Evolutionary conservation across 768 basidiomycete genomes (phyloP), one percentile per base, ranked within the genome.

Genomic region (Phanerodontia chrysosporium): DNA sequence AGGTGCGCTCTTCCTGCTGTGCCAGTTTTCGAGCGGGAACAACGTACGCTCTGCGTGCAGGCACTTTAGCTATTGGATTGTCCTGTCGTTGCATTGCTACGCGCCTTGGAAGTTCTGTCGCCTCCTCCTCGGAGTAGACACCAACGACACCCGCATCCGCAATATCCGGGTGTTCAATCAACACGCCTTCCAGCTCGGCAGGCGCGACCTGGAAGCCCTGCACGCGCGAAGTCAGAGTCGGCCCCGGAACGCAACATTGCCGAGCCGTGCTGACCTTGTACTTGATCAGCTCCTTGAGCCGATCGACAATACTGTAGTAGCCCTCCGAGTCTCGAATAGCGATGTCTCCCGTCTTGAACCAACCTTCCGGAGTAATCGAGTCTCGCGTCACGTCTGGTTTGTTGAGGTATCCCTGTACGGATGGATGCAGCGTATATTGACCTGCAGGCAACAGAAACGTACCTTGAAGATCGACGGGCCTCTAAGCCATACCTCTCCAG

Each of bases 121-220:
- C 87, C 64, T 91, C 82, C 55, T 79, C 78, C 1, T 77, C 77
- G 62, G 78, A 80, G 6, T 85, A 76, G 1, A 95, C 73, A 1
- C 92, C 91, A 56, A 95, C 86, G 22, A 95, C 92, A 10, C 86
- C 92, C 0, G 80, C 81, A 65, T 97, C 94, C 2, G 82, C 85
- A 14, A 96, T 76, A 1, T 86, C 81, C 1, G 87, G 85, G 64
- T 93, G 88, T 4, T 82, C 81, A 12, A 94, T 73, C 0, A 95
- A 79, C 0, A 92, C 73, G 28, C 83, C 81, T 65, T 95, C 92
- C 2, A 95, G 79, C 64, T 94, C 92, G 1, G 92, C 92, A 0
- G 92, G 92, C 5, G 92, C 83, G 21, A 95, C 92, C 14, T 39
- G 51, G 35, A 36, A 49, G 16, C 72, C 49, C 49, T 51, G 29